Base-by-base conservation (phyloP, 306 rosid species). In the Canavalia gladiata region DNA sequence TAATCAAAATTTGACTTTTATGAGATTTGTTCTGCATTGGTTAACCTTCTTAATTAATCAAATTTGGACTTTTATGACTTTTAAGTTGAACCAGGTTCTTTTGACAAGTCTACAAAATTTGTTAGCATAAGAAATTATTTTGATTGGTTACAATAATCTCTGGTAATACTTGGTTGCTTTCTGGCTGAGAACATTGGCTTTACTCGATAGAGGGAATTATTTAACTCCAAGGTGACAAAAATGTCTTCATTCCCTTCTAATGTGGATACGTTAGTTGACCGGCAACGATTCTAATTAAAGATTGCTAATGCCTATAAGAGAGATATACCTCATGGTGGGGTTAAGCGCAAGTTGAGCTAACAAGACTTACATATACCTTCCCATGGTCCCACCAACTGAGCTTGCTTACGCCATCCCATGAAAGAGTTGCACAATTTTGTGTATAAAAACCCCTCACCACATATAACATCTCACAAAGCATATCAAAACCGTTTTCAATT, bases 371-470 rank as follows among this genome's bases (percentile, higher is more conserved):
- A 13, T 18, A 9, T 66, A 7, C n/a, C 41, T 2, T 39, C 4
- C 68, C 12, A 37, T 18, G 25, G 25, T 37, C 41, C 41, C 41
- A 37, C 41, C 41, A 37, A 4, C 41, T 37, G 3, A 37, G 41
- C 41, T 37, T 37, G 41, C 41, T 37, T 37, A 37, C 41, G 4
- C 41, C 41, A 37, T 37, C 1, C 41, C 41, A n/a, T 45, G 54
- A 37, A 37, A 18, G 11, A 1, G 7, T n/a, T 7, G 43, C 41
- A 7, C 35, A 2, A 25, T 29, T 45, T 34, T 8, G 0, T 42
- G 74, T 86, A 83, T 79, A 82, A 82, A 79, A 83, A 7, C 13
- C 5, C 6, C 37, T 35, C 47, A 70, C 8, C 47, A 18, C 25
- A 18, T 18, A 18, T 39, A 51, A 25, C 43, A 66, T 47, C 29